Base-by-base conservation (phyloP, 192 early-diverging fungal species). In the Coemansia sp. region DNA sequence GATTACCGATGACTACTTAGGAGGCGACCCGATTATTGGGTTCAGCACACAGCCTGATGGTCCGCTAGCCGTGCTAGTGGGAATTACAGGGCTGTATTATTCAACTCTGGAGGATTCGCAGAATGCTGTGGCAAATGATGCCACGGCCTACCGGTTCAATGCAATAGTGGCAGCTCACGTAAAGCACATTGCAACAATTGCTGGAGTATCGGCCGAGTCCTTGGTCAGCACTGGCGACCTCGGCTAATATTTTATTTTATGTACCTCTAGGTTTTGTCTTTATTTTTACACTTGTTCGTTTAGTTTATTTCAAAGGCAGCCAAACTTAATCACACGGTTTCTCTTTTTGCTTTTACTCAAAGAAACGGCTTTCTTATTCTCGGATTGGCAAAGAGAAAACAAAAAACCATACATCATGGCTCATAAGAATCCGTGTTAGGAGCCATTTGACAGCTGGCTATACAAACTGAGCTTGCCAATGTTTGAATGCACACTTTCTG, bases 11-110 rank as follows among this genome's bases (percentile, higher is more conserved):
- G 76, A 79, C 35, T 69, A 66, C 19, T 53, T 79, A 17, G 76
- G 76, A n/a, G 76, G 76, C 11, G 70, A 79, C 58, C 67, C 76
- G 5, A 79, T 79, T 53, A 66, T 79, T 48, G 76, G 70, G 2
- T 73, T 69, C 49, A 68, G 65, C 11, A 21, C 17, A 3, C 75
- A 72, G 52, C 52, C 48, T 3, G 50, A 45, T 3, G 67, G 66
- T 0, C 45, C 76, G 7, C 37, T 62, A 19, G 70, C 67, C 7
- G 67, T 69, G 54, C 76, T 79, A 5, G 66, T 73, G 19, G 76
- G 76, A 23, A 58, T 79, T 5, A 66, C 76, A 0, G 76, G 76
- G 0, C 60, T 66, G 48, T 79, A 73, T 56, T 79, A 73, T 60
- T 73, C 76, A 11, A 79, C 55, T 1, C 15, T 64, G 6, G 60